Evolutionary conservation across 768 basidiomycete genomes (phyloP), one percentile per base, ranked within the genome.

Genomic region (Leucocoprinus birnbaumii): DNA sequence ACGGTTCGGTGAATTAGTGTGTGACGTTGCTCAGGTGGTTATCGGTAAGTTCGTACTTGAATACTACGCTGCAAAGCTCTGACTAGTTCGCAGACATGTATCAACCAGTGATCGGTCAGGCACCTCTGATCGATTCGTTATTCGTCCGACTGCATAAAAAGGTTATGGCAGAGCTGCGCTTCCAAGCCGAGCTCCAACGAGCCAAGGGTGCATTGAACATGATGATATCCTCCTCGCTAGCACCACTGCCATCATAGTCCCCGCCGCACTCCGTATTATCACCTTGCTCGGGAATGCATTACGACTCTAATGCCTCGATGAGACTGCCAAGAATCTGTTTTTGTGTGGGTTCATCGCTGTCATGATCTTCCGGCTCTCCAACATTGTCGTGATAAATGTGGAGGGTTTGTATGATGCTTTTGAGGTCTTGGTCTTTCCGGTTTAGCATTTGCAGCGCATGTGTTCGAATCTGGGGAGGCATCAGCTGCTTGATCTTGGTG

Each of bases 131-230:
- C 51, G 97, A 98, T 69, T 77, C 87, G 5, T 76, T 96, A 37
- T 87, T 98, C 63, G 73, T 87, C 24, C 85, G 87, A 34, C 72
- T 98, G 41, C 86, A 85, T 53, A 88, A 85, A 67, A 94, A 94
- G 65, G 80, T 98, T n/a, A 71, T 82, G 40, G 81, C 84, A 37
- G 97, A 99, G 68, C 72, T 98, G 49, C 83, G 80, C 21, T 94
- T 99, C 69, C 94, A 98, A 70, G 82, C 82, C 60, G 92, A 98
- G 66, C 71, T 98, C 48, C 73, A 84, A 57, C 89, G 87, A 71
- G 75, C 89, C 48, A 86, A 83, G 65, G 96, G 94, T 53, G 91
- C 93, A 51, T 72, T 99, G 59, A 88, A 93, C 58, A 98, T 99
- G 95, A 75, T 98, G 53, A 73, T 93, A 57, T 80, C 87, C 26